Evolutionary conservation across 805 yeast species (phyloP), one percentile per base, ranked within the genome.

Genomic region (Myxozyma geophila): DNA sequence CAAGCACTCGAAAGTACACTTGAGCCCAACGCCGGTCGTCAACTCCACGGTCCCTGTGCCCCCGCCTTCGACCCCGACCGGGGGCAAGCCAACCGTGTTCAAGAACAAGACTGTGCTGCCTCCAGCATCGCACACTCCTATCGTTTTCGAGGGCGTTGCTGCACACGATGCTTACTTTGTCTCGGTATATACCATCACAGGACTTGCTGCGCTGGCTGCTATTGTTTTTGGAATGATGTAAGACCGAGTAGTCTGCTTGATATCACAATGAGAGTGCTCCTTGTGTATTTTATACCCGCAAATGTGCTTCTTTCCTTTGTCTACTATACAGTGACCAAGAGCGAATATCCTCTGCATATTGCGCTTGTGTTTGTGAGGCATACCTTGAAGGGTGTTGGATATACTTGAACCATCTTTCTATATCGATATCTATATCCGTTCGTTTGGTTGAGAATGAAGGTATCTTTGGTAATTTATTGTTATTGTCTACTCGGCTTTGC

Each of bases 141-240:
- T 53, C 39, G 28, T 17, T n/a, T 59, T 59, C 41, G 62, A 44
- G 48, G 62, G 62, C n/a, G 52, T 19, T 13, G 58, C 58, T 13
- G 21, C 41, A 19, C 43, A 46, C 48, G 15, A 28, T 35, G 28
- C 36, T 28, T 17, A 52, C 21, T 40, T 35, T 40, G 54, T 50
- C 15, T 59, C 62, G 21, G 46, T 52, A 36, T 59, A 53, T 37
- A 43, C 54, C 46, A 36, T 54, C 46, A 36, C 35, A 37, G 33
- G 46, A 19, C 37, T 54, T 17, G 50, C 46, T 40, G 58, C 63
- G 17, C 49, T 49, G 9, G 40, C 44, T 21, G 63, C 47, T 19
- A 15, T 59, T 28, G 12, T 53, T 23, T 46, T 59, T 47, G 54
- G 54, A n/a, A 49, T 53, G 44, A 41, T 46, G 55, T 52, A 52